Evolutionary conservation across 2,329 filamentous ascomycete genomes (phyloP), one percentile per base, ranked within the genome.

Genomic region (Neonectria faginata): DNA sequence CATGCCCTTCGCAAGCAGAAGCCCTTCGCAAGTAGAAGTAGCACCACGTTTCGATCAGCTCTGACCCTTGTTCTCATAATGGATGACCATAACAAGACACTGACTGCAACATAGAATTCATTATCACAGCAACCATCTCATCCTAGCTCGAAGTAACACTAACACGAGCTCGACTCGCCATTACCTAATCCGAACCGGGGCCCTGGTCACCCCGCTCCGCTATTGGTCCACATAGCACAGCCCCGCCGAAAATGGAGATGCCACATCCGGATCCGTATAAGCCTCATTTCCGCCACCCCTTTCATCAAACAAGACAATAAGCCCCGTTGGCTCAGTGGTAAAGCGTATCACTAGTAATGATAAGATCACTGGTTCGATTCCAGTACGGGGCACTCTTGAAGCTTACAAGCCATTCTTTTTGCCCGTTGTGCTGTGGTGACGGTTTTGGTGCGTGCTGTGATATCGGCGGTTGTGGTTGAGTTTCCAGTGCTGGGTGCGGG

Each of bases 331-430:
- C 70, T 74, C 65, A 74, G 72, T 72, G 72, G 70, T 73, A 73
- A 69, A 74, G 72, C 70, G 72, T 72, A 62, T 74, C 72, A 74
- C 72, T 74, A 74, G 72, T 74, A 74, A 72, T 74, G 72, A 71
- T 61, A 71, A 73, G 71, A 72, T 73, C 71, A 70, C 67, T 67
- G 66, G 71, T 73, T 73, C 71, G 71, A 73, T 73, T 73, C 71
- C 66, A 67, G 69, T 70, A 73, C 66, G 66, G 68, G 70, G 71
- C 71, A 72, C 22, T 33, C 25, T 57, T 52, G 8, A 25, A 25
- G 25, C 25, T 10, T 7, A 16, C 22, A 16, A 29, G 56, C 59
- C 52, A 41, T 36, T 52, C 22, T 16, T 27, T 51, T 50, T 50
- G 47, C 47, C 1, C 5, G 25, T 25, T 25, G 25, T 25, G 25